Percentiles rank a stretch among this genome's conserved stretches.
Conservation (phyloP, 177 flowering plant genomes). For the Vitis hybrid region DNA sequence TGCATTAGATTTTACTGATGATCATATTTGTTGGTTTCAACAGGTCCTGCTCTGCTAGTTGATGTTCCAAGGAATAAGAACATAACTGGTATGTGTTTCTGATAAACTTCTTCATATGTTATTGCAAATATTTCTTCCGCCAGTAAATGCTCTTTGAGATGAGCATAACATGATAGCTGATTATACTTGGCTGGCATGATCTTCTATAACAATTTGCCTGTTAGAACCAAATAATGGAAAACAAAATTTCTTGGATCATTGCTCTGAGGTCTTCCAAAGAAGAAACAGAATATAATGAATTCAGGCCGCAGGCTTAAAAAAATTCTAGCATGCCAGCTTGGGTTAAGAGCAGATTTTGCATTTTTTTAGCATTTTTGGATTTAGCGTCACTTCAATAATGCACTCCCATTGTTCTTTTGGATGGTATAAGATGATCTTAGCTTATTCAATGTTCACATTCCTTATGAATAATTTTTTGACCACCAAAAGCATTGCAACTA, state of each 20-base stretch:
- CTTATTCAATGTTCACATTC: too few relatives aligned
- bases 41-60: conserved; percentile 74
- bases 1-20: background rate
- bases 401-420: background rate
- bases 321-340: background rate
- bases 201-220: too few relatives aligned
- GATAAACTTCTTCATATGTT: background rate
- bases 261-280: background rate
- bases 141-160: background rate
- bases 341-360: background rate
- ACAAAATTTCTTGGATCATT: background rate
- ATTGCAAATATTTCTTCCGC: background rate
- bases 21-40: conserved; percentile 2
- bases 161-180: background rate
- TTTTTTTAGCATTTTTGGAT: background rate
- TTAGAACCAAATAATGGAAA: too few relatives aligned
- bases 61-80: conserved; percentile 82
- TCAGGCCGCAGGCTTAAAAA: too few relatives aligned
- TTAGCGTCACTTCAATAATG: background rate
- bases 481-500: background rate
- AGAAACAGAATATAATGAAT: background rate
- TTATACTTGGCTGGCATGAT: too few relatives aligned
- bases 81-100: conserved; percentile 52
- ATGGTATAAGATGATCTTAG: too few relatives aligned
- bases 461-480: background rate